phyloP scores from a whole-genome alignment of 1,284 basidiomycete species.

The Moesziomyces aphidis region DNA sequence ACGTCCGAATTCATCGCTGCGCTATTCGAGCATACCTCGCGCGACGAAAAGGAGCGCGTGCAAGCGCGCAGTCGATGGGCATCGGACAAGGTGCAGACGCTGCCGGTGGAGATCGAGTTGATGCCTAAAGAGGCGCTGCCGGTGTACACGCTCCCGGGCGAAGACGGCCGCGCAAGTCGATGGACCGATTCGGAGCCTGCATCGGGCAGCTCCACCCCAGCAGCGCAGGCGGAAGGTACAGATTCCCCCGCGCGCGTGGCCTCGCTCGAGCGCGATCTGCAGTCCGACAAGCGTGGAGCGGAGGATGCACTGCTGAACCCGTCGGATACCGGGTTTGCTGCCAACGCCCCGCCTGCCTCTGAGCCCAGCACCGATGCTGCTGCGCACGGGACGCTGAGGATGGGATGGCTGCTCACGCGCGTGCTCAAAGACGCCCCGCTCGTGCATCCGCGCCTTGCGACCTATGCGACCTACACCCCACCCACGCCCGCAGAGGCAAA shows the following conservation, averaged over 20 bases:
- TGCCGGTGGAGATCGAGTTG: conserved; percentile 49
- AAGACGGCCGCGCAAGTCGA: conserved; percentile 25
- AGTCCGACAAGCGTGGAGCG: conserved; percentile 10
- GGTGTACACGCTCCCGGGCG: conserved; percentile 39
- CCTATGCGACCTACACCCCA: conserved; percentile 27
- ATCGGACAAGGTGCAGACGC: conserved; percentile 16
- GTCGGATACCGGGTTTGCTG: conserved; percentile 29
- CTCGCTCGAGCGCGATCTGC: conserved; percentile 20
- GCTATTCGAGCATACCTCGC: conserved; percentile 39
- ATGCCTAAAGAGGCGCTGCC: conserved; percentile 52
- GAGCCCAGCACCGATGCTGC: conserved; percentile 3
- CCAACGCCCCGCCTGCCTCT: conserved; percentile 20
- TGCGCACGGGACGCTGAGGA: conserved; percentile 19
- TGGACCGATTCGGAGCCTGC: conserved; percentile 16
- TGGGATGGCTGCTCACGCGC: conserved; percentile 59
- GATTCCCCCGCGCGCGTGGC: conserved; percentile 20
- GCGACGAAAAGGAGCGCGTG: conserved; percentile 20
- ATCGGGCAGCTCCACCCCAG: neutral
- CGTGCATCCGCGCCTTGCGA: conserved; percentile 59
- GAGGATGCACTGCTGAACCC: conserved; percentile 38
- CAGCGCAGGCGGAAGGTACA: neutral
- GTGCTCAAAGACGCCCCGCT: conserved; percentile 58
- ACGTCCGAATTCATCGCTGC: conserved; percentile 56
- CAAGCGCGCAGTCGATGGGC: conserved; percentile 33
- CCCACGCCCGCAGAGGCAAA: conserved; percentile 12